Base-by-base conservation (phyloP, 345 rosid species). In the Bruguiera gymnorhiza region DNA sequence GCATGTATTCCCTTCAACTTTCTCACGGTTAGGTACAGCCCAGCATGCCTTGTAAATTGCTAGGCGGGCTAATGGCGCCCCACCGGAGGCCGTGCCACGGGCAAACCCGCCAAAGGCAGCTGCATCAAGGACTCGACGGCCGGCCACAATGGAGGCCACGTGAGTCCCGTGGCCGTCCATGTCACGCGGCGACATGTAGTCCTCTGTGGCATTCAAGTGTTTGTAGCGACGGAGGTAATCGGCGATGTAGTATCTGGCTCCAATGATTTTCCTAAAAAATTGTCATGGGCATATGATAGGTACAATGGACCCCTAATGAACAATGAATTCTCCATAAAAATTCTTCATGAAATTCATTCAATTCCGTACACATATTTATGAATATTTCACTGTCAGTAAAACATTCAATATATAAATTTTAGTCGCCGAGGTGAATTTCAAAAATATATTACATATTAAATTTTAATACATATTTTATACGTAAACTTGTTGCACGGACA, bases 21-120 rank as follows among this genome's bases (percentile, higher is more conserved):
- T 88, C 18, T 79, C 75, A 8, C 18, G 26, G 50, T 75, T 69
- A 1, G 98, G 97, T 23, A 67, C 39, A 9, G 92, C 87, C 98
- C 98, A 94, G 63, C 98, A 94, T 0, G 79, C 96, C 75, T 94
- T 91, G 83, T 91, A 94, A 20, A 91, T 66, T 6, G 98, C 89
- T 3, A 91, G 76, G 69, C 86, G 97, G 70, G 89, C 92, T 5
- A 80, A 67, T 0, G 96, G 96, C 2, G 97, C 96, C 1, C 98
- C 98, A 0, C 96, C 98, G 0, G 86, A 77, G 27, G 93, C 91
- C 0, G 90, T 78, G 55, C 98, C 98, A 37, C 43, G 21, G 7
- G 88, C 98, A 0, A 85, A 85, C 26, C 96, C 91, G 0, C 98
- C 97, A 0, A 83, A 75, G 63, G 89, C 86, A 0, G 88, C 76